Evolutionary conservation across 495 filamentous ascomycete species (phyloP).

Genomic region (Lasiosphaeris hirsuta): DNA sequence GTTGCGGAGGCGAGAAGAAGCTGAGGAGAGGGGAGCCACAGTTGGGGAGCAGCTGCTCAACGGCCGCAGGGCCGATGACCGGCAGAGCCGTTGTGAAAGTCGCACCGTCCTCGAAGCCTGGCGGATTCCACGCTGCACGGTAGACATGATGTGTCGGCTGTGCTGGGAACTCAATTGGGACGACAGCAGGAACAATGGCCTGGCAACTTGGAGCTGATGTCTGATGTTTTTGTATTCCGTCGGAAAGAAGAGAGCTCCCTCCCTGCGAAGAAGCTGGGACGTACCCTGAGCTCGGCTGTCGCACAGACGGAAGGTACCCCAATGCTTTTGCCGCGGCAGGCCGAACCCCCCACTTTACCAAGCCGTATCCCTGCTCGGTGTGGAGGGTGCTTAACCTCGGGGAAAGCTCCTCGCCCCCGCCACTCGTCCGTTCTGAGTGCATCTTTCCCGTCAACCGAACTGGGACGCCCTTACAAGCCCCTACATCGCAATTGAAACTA

Average conservation of each 20-base stretch:
- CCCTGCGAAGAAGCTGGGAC: neutral
- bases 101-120: conserved; percentile 3
- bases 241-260: conserved; percentile 8
- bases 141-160: conserved; percentile 11
- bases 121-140: conserved; percentile 11
- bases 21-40: conserved; percentile 20
- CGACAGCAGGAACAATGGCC: neutral
- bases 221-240: neutral
- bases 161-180: conserved; percentile 8
- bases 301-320: no score
- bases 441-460: no score
- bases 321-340: conserved; percentile 8
- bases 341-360: neutral
- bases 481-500: no score
- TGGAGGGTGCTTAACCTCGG: neutral
- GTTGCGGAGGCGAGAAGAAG: conserved; percentile 25
- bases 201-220: neutral
- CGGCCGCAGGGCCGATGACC: conserved; percentile 21
- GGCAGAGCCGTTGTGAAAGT: conserved; percentile 19
- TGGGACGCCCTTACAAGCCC: no score
- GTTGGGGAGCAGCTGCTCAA: conserved; percentile 8
- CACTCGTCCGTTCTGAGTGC: no score
- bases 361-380: neutral
- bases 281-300: neutral
- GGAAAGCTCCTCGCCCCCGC: no score